A percentile compares a stretch with the other conserved stretches of the same genome.
Conservation (phyloP, 495 filamentous ascomycete species). For the Amorphotheca resinae region DNA sequence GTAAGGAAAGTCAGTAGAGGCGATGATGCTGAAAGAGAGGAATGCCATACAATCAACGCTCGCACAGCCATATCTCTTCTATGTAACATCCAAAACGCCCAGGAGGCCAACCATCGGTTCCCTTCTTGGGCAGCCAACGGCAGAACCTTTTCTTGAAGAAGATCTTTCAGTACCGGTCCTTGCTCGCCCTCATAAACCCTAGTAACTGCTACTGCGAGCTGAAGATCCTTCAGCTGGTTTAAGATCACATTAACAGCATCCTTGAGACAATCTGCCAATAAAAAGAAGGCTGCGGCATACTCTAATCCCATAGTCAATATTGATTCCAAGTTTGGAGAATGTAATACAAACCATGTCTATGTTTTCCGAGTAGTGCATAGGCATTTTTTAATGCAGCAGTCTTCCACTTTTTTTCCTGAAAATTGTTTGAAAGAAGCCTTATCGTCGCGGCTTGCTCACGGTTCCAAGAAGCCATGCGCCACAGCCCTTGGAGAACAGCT, state of each 20-base stretch:
- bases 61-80: slow-evolving; percentile 75
- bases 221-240: slow-evolving; percentile 73
- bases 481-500: slow-evolving; percentile 78
- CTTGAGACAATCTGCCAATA: slow-evolving; percentile 72
- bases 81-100: slow-evolving; percentile 91
- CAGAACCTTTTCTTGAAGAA: slow-evolving; percentile 72
- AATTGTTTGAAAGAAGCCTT: slow-evolving; percentile 72
- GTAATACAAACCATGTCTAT: slow-evolving; percentile 57
- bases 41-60: slow-evolving; percentile 50
- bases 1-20: neutral
- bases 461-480: slow-evolving; percentile 91
- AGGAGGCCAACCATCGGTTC: slow-evolving; percentile 88
- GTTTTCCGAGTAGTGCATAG: slow-evolving; percentile 87
- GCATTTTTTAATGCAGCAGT: slow-evolving; percentile 93
- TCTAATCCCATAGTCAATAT: slow-evolving; percentile 32
- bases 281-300: slow-evolving; percentile 93
- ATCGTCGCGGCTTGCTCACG: slow-evolving; percentile 70
- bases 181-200: slow-evolving; percentile 82
- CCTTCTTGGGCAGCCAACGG: slow-evolving; percentile 65
- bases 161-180: slow-evolving; percentile 55
- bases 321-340: neutral
- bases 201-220: slow-evolving; percentile 82
- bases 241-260: slow-evolving; percentile 79
- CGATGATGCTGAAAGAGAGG: neutral
- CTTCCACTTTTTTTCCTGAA: slow-evolving; percentile 73